A percentile compares a stretch with the other conserved stretches of the same genome.
These are phyloP conservation scores for Coemansia sp. DNA, from an alignment of 192 early-diverging fungal species.

Conservation along the genomic window DNA sequence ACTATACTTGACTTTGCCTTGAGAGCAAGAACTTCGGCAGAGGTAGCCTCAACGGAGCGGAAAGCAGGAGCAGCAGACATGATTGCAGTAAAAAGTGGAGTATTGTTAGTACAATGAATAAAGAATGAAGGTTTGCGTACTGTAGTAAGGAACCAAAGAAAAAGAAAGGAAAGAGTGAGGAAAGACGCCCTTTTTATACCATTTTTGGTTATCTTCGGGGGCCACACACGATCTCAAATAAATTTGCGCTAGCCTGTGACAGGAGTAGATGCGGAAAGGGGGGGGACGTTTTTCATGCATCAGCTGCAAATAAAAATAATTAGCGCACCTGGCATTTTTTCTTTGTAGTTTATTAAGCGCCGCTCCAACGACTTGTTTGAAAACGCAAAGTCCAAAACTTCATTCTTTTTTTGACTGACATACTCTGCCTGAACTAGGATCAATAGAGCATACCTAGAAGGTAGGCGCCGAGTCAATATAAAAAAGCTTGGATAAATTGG, in stretches of 20 bases:
- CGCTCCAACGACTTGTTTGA: too few relatives aligned
- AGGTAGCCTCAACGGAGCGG: slow-evolving; percentile 41
- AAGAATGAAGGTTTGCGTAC: background rate
- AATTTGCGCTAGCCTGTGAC: slow-evolving; percentile 10
- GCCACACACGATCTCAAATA: background rate
- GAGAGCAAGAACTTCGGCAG: slow-evolving; percentile 48
- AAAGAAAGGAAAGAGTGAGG: background rate
- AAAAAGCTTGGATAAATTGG: background rate
- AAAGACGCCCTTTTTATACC: slow-evolving; percentile 7
- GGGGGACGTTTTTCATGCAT: background rate
- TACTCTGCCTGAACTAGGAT: background rate
- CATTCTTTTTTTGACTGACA: background rate
- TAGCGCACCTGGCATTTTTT: background rate
- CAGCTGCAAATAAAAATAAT: background rate
- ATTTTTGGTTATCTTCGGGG: background rate
- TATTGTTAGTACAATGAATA: slow-evolving; percentile 18
- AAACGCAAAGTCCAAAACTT: background rate
- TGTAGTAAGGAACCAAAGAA: background rate
- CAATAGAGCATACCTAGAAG: background rate
- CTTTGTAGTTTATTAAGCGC: too few relatives aligned
- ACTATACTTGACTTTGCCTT: slow-evolving; percentile 51
- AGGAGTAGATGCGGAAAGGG: slow-evolving; percentile 20
- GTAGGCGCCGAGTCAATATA: too few relatives aligned
- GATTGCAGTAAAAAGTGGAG: slow-evolving; percentile 7
- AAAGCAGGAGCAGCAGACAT: slow-evolving; percentile 45